Base-by-base conservation (phyloP, 768 basidiomycete species). In the Phylloporus sp. region DNA sequence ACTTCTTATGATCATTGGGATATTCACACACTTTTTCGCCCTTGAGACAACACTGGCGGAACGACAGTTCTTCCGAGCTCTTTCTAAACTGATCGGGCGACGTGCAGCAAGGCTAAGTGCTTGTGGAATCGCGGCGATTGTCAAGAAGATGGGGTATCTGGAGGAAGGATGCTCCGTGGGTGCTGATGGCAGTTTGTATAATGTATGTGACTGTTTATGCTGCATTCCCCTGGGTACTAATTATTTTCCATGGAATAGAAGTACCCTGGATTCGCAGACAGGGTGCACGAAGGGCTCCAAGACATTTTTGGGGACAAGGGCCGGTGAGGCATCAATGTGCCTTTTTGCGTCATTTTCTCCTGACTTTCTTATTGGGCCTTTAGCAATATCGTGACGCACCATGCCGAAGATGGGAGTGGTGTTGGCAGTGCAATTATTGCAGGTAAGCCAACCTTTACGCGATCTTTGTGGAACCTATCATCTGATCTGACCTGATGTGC, bases 241-340 rank as follows among this genome's bases (percentile, higher is more conserved):
- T 47, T 23, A 0, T 7, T 31, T 29, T 28, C 1, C 5, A 29
- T 13, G 47, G n/a, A 6, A 18, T 52, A 97, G 93, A 97, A 97
- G 91, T 98, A 98, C 72, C 97, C 97, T 28, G 84, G 88, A 34
- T 99, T 98, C 65, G 81, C 94, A 32, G 91, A 97, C 58, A 78
- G 93, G 52, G 85, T 98, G 50, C 92, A 97, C 59, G 86, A 95
- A 66, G 97, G 94, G 13, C 72, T 99, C 52, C 79, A 86, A 36
- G 97, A 98, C 65, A 86, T 99, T 54, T 97, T 98, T 65, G 97
- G 97, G 12, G 94, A 97, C 58, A 92, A 91, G 76, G 97, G 94
- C 64, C 80, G 84, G 89, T 90, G 58, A 60, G 88, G 39, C 24
- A 32, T 24, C 11, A 2, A 39, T 18, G 9, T 39, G n/a, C 36